Percentiles rank a stretch among this genome's conserved stretches.
Evolutionary conservation across 129 eudicot species (phyloP).

Genomic region (Tagetes patula): DNA sequence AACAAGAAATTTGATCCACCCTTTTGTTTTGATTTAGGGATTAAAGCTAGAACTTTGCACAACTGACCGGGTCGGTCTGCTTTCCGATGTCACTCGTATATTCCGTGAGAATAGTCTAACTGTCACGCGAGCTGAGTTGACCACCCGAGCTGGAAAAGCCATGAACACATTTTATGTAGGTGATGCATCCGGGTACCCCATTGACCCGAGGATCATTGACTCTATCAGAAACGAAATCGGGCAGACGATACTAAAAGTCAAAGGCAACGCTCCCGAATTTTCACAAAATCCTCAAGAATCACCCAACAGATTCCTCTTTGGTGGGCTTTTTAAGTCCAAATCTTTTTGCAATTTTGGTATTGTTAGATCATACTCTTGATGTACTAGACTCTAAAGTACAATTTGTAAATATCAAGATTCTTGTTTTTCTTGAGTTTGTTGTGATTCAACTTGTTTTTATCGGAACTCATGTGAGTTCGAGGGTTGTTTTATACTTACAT

Average conservation of each 20-base stretch:
- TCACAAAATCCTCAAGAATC: constrained; percentile 69
- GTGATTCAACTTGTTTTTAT: constrained; percentile 14
- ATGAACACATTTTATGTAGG: constrained; percentile 82
- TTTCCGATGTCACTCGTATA: constrained; percentile 86
- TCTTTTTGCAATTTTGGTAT: constrained; percentile 86
- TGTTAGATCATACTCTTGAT: constrained; percentile 80
- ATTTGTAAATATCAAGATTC: constrained; percentile 28
- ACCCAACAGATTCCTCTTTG: constrained; percentile 81
- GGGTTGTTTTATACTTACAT: neutral
- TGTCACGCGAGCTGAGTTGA: constrained; percentile 81
- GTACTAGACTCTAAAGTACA: neutral
- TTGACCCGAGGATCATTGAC: constrained; percentile 77
- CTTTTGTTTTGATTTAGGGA: constrained; percentile 51
- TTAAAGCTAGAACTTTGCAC: constrained; percentile 95
- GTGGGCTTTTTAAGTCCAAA: constrained; percentile 90
- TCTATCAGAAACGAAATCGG: constrained; percentile 82
- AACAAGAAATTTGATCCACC: neutral
- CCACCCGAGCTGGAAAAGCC: constrained; percentile 84
- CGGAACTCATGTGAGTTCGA: constrained; percentile 19
- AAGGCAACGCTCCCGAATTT: constrained; percentile 51
- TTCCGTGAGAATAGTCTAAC: constrained; percentile 89
- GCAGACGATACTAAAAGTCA: constrained; percentile 79
- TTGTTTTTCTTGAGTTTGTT: constrained; percentile 19
- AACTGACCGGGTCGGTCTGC: constrained; percentile 77
- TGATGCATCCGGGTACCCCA: constrained; percentile 89